Base-by-base conservation (phyloP, 2,329 filamentous ascomycete species). In the Ilyonectria mors-panacis region DNA sequence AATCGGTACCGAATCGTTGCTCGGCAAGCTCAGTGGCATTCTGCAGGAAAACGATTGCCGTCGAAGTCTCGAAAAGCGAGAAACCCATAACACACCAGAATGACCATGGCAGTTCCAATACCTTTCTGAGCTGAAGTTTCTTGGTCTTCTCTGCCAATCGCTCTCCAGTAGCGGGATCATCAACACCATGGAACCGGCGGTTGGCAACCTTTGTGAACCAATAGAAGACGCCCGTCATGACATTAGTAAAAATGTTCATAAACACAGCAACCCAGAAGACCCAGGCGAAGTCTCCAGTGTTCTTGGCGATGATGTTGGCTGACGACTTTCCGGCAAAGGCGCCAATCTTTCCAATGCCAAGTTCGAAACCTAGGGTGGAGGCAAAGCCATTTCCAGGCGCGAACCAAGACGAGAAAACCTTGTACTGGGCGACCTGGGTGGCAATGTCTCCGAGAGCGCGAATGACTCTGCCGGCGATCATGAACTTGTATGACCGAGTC, bases 381-480 rank as follows among this genome's bases (percentile, higher is more conserved):
- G 88, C 88, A 72, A 91, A 91, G 3, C 88, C 88, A 70, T 87
- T 84, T 33, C 82, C 87, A 0, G 88, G 88, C 0, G 88, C 82
- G 65, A 91, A 91, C 88, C 88, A 91, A 0, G 87, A 88, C 1
- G 87, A 89, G 72, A 91, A 91, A 62, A 91, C 85, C 65, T 90
- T 88, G 75, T 90, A 90, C 72, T 90, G 88, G 0, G 88, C 88
- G 26, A 90, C 83, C 71, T 91, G 88, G 0, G 88, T 91, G 0
- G 88, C 86, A 42, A 90, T 88, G 67, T 90, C 88, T 13, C 88
- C 88, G 0, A 90, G 77, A 0, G 88, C 83, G n/a, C 85, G 81
- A 10, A 91, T 78, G 1, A 91, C 80, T 42, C 83, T 78, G 1
- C 87, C 88, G 15, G 81, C 83, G 44, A 90, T 84, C 88, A 91